phyloP scores from a whole-genome alignment of 2,329 filamentous ascomycete genomes.

The Zymoseptoria tritici region DNA sequence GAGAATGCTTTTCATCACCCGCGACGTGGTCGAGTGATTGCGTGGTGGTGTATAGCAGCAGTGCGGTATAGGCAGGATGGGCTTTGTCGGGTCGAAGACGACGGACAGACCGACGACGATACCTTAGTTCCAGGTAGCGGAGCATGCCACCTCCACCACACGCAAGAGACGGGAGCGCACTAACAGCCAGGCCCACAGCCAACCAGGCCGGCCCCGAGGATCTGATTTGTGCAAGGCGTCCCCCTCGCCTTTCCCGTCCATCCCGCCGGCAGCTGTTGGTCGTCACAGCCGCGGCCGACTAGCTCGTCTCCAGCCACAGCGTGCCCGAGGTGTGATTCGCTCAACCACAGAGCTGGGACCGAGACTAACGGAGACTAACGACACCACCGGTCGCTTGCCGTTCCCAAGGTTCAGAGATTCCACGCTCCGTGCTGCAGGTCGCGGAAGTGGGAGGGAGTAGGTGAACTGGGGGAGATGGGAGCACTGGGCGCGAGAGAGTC shows the following conservation, averaged over 20 bases:
- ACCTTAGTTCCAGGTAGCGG: neutral
- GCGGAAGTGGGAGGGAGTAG: neutral
- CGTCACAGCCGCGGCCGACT: neutral
- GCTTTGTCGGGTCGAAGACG: no score
- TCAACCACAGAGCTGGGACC: neutral
- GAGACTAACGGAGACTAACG: no score
- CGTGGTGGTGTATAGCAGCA: neutral
- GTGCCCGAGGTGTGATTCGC: neutral
- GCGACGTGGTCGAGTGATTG: neutral
- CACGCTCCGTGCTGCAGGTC: neutral
- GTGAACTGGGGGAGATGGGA: neutral
- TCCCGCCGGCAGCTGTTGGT: neutral
- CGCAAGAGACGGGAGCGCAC: no score
- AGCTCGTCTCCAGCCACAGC: neutral
- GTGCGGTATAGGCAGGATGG: neutral
- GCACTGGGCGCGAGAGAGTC: no score
- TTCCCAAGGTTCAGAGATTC: neutral
- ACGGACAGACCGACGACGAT: neutral
- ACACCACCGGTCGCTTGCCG: neutral
- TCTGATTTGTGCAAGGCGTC: no score
- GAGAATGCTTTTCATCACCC: neutral
- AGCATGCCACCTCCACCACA: no score
- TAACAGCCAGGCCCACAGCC: no score
- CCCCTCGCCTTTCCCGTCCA: neutral
- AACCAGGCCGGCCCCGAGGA: neutral